Percentiles rank a stretch among this genome's conserved stretches.
Conservation (phyloP, 441 rosid species). For the Erodium texanum region DNA sequence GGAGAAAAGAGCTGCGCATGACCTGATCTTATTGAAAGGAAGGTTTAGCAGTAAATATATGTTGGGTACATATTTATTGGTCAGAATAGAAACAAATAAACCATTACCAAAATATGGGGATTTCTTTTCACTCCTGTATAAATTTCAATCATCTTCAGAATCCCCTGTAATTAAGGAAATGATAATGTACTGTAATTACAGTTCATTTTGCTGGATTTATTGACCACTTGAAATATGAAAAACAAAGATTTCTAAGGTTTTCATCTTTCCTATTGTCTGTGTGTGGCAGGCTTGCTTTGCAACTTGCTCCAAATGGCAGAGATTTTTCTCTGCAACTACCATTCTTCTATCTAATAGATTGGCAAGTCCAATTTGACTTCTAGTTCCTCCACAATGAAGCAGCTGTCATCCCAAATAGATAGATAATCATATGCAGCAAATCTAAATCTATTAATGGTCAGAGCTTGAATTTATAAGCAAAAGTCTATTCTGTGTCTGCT, state of each 20-base stretch:
- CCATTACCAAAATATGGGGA: not conserved
- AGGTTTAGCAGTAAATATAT: not conserved
- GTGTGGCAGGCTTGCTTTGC: not conserved
- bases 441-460: not conserved
- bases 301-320: not conserved
- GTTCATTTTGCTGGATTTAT: not conserved
- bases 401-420: not conserved
- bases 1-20: not conserved
- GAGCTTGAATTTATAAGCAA: not conserved
- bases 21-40: not conserved
- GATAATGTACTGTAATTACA: not conserved
- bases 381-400: not conserved
- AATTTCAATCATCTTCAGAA: not conserved
- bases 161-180: not conserved
- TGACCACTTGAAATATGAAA: not conserved
- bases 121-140: not conserved
- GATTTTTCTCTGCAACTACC: slow-evolving; percentile 2
- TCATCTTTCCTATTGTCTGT: not conserved
- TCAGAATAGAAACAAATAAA: slow-evolving; percentile 1
- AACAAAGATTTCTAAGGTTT: not conserved
- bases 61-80: not conserved
- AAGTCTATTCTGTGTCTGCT: too few relatives aligned
- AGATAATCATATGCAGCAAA: not conserved
- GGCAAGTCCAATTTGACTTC: not conserved
- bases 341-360: not conserved